phyloP scores from a whole-genome alignment of 1,284 basidiomycete genomes.

The Sporisorium reilianum region DNA sequence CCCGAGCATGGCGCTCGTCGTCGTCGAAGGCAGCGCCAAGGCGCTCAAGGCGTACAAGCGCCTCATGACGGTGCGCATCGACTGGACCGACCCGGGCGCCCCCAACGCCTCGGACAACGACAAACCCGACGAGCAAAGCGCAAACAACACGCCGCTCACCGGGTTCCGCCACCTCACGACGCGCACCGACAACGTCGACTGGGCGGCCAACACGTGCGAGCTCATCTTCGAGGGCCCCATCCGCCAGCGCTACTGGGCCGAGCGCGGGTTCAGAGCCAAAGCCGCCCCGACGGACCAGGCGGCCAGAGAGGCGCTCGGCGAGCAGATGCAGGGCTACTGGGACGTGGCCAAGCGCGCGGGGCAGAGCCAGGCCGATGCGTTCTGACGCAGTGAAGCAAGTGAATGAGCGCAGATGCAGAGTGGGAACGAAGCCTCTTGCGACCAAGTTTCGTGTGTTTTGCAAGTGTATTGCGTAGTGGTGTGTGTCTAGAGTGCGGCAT shows the following conservation, averaged over 20 bases:
- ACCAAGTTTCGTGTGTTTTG: slow-evolving; percentile 1
- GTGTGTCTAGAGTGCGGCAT: not conserved
- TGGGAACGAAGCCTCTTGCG: too few species aligned
- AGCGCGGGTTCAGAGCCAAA: slow-evolving; percentile 75
- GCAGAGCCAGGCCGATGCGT: slow-evolving; percentile 12
- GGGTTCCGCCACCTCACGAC: slow-evolving; percentile 34
- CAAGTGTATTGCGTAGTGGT: not conserved
- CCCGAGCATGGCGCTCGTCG: slow-evolving; percentile 86
- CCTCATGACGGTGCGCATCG: slow-evolving; percentile 87
- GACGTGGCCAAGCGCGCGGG: slow-evolving; percentile 80
- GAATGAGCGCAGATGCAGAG: not conserved
- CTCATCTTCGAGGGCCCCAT: slow-evolving; percentile 93
- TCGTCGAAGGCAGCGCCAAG: slow-evolving; percentile 91
- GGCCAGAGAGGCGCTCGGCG: slow-evolving; percentile 86
- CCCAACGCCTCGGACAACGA: slow-evolving; percentile 72
- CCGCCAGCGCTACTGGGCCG: slow-evolving; percentile 75
- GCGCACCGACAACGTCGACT: slow-evolving; percentile 68
- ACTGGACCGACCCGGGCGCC: slow-evolving; percentile 86
- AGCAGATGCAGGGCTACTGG: slow-evolving; percentile 88
- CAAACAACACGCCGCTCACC: slow-evolving; percentile 53
- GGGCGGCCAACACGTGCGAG: slow-evolving; percentile 88
- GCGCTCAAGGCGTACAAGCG: slow-evolving; percentile 88
- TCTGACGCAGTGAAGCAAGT: slow-evolving; percentile 1
- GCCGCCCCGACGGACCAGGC: slow-evolving; percentile 82
- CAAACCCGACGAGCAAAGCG: slow-evolving; percentile 32